Evolutionary conservation across 306 rosid genomes (phyloP).

Genomic region (Crotalaria pallida): DNA sequence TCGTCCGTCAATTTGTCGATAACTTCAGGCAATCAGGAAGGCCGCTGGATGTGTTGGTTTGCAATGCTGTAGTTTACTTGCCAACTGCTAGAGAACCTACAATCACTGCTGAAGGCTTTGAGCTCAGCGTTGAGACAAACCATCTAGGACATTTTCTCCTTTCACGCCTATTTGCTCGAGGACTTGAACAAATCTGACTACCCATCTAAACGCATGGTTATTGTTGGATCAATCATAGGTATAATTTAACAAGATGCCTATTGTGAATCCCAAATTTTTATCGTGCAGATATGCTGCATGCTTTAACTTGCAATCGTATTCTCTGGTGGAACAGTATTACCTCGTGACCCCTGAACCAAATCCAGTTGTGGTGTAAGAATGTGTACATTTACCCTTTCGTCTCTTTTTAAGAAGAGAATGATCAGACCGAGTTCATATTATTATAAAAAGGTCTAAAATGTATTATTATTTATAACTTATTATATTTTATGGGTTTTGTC

Average conservation of each 20-base stretch:
- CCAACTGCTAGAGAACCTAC: slow-evolving; percentile 88
- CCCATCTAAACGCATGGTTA: slow-evolving; percentile 71
- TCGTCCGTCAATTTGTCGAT: slow-evolving; percentile 71
- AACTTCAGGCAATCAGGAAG: slow-evolving; percentile 58
- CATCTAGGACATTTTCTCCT: slow-evolving; percentile 91
- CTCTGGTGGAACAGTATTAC: too few species aligned
- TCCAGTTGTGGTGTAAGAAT: too few species aligned
- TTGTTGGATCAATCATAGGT: slow-evolving; percentile 92
- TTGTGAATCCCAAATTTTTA: not conserved
- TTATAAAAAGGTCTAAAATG: too few species aligned
- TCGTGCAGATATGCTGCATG: too few species aligned
- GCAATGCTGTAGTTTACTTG: slow-evolving; percentile 81
- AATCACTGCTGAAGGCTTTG: slow-evolving; percentile 83
- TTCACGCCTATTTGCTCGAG: slow-evolving; percentile 59
- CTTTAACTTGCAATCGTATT: not conserved
- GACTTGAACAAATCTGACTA: slow-evolving; percentile 75
- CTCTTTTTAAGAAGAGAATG: too few species aligned
- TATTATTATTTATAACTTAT: too few species aligned
- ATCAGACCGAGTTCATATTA: too few species aligned
- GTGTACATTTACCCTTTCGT: too few species aligned
- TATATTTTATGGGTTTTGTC: too few species aligned
- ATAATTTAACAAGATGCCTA: not conserved
- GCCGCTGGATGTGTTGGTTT: slow-evolving; percentile 77
- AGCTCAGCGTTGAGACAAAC: slow-evolving; percentile 85
- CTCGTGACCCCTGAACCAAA: too few species aligned